Conservation (phyloP, 2,329 filamentous ascomycete genomes). For the Aaosphaeria pasadenensis region DNA sequence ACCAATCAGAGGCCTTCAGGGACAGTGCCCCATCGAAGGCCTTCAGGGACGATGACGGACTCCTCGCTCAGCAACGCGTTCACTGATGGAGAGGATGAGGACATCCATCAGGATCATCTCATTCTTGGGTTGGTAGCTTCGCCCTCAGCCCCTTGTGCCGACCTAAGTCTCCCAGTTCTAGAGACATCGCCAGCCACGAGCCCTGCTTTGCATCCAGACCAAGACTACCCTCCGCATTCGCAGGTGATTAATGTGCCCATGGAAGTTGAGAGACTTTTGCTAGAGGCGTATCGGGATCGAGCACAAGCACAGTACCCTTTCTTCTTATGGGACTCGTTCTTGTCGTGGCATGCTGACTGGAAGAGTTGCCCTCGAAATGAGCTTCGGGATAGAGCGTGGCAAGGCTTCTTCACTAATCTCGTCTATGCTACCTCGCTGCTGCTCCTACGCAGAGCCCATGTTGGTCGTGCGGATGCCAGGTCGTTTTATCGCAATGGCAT, state of each 20-base stretch:
- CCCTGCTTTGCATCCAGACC: not conserved
- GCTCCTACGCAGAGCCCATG: constrained; percentile 7
- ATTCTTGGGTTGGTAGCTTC: constrained; percentile 13
- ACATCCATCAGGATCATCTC: constrained; percentile 9
- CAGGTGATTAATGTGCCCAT: constrained; percentile 6
- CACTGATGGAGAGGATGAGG: constrained; percentile 3
- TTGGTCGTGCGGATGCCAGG: constrained; percentile 5
- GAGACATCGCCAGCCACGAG: constrained; percentile 1
- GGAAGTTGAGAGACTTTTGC: constrained; percentile 6
- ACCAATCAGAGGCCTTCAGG: no score
- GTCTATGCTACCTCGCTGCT: constrained; percentile 14
- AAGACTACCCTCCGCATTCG: constrained; percentile 4
- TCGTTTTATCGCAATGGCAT: constrained; percentile 12
- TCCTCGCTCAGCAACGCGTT: constrained; percentile 5
- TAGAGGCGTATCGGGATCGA: constrained; percentile 16
- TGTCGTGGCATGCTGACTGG: constrained; percentile 12
- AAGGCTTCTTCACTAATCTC: constrained; percentile 17
- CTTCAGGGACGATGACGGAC: constrained; percentile 1
- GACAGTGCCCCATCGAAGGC: not conserved
- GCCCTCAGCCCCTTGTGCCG: constrained; percentile 4
- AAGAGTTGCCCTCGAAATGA: constrained; percentile 6
- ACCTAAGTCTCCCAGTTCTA: not conserved
- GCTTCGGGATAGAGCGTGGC: constrained; percentile 8
- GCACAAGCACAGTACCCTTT: constrained; percentile 17
- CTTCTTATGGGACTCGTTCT: constrained; percentile 14